Conservation (phyloP, 164 flowering plant species). For the Magnolia sinica region DNA sequence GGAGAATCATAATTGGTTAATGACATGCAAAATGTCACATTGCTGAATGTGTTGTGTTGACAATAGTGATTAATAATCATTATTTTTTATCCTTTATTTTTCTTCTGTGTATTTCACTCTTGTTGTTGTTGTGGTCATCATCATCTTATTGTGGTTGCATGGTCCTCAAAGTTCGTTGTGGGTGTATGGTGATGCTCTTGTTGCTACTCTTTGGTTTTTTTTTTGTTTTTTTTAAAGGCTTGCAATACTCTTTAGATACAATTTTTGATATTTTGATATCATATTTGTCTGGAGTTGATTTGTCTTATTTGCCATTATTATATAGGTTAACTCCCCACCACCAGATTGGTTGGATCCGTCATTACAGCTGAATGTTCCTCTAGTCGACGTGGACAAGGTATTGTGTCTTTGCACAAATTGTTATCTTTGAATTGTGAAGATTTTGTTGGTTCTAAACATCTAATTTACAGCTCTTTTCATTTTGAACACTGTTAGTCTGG, state of each 20-base stretch:
- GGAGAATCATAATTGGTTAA: no score
- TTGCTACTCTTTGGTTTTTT: not conserved
- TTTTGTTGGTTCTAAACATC: no score
- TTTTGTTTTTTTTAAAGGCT: not conserved
- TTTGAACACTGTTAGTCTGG: not conserved
- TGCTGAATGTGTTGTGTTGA: no score
- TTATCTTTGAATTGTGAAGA: not conserved
- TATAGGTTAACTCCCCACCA: slow-evolving; percentile 45
- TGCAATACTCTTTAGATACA: not conserved
- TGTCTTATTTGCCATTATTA: slow-evolving; percentile 8
- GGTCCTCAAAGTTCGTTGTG: not conserved
- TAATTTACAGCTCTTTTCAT: not conserved
- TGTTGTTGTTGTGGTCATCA: not conserved
- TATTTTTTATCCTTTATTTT: not conserved
- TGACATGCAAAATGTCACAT: no score
- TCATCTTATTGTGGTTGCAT: not conserved
- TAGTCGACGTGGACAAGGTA: slow-evolving; percentile 97
- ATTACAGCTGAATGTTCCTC: slow-evolving; percentile 70
- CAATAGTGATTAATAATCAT: no score
- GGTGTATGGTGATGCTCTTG: not conserved
- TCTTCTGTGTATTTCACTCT: not conserved
- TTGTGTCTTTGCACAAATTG: not conserved
- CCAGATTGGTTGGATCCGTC: slow-evolving; percentile 70
- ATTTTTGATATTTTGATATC: not conserved
- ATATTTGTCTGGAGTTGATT: not conserved